Percentiles rank a stretch among this genome's conserved stretches.
Conservation (phyloP, 225 moss, liverwort and hornwort species). For the Marchantia polymorpha region DNA sequence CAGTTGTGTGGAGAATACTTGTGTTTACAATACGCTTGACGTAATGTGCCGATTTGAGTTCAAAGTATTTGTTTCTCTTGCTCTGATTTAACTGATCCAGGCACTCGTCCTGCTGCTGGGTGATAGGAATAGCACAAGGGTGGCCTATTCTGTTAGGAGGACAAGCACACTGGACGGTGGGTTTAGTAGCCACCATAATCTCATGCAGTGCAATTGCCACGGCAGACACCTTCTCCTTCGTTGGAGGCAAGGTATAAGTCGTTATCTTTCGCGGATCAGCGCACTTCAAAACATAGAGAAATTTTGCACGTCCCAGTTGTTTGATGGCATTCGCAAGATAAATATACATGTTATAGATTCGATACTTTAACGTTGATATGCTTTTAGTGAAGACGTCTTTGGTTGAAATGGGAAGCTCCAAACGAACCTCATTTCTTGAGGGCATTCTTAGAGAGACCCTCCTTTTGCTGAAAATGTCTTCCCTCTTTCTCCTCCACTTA, state of each 20-base stretch:
- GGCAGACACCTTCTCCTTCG: slow-evolving; percentile 82
- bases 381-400: too few relatives aligned
- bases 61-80: background rate
- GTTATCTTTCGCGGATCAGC: too few relatives aligned
- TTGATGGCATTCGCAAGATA: too few relatives aligned
- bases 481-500: too few relatives aligned
- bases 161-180: slow-evolving; percentile 86
- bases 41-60: background rate
- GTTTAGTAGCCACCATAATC: slow-evolving; percentile 85
- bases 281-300: too few relatives aligned
- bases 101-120: background rate
- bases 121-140: slow-evolving; percentile 62
- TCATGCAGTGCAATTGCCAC: slow-evolving; percentile 66
- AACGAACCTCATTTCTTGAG: too few relatives aligned
- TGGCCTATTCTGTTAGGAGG: slow-evolving; percentile 90
- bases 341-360: too few relatives aligned
- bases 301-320: too few relatives aligned
- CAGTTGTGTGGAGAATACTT: background rate
- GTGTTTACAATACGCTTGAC: background rate
- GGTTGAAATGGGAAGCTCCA: too few relatives aligned
- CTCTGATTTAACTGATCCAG: background rate
- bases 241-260: slow-evolving; percentile 73
- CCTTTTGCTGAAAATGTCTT: too few relatives aligned
- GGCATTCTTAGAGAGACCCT: too few relatives aligned
- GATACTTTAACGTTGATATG: too few relatives aligned